Evolutionary conservation across 2,329 filamentous ascomycete genomes (phyloP), one percentile per base, ranked within the genome.

Genomic region (Purpureocillium takamizusanense): DNA sequence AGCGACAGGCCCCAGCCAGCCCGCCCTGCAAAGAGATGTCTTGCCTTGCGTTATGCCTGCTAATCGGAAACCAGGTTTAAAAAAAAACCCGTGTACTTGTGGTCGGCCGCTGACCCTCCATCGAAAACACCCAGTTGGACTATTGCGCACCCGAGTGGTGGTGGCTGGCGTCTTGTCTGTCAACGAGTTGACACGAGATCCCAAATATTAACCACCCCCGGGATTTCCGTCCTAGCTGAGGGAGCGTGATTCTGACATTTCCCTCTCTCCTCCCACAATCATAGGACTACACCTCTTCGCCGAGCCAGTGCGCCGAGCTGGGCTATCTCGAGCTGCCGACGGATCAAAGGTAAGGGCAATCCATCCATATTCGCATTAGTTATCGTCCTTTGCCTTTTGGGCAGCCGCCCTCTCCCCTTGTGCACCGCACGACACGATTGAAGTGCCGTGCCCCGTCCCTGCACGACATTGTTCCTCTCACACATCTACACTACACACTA

Each of bases 281-380:
- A 56, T 63, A 75, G 69, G 72, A 74, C 54, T 75, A 72, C 61
- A 67, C 72, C 59, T 63, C 69, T 56, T 69, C 72, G 57, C 64
- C 70, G 57, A 59, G 63, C 53, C 52, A 59, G 43, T 51, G 48
- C 37, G 42, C 55, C 51, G 69, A 67, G 56, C 61, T 75, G 55
- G 70, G 73, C 50, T 76, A 73, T 53, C 64, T 74, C 53, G 69
- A 72, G 38, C 64, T 74, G 50, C 65, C 64, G 39, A 57, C 65
- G 66, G 72, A 76, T 54, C 72, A 75, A 62, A 71, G 72, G 72
- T 76, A 57, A 55, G 72, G 70, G n/a, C n/a, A n/a, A 33, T 34
- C 41, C 40, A 21, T 40, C 51, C 21, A 40, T 40, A 46, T 54
- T 51, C 38, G 30, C 14, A 29, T 46, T 41, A n/a, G n/a, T n/a